phyloP scores from a whole-genome alignment of 2,329 filamentous ascomycete genomes.

The Hypoxylon sp. region DNA sequence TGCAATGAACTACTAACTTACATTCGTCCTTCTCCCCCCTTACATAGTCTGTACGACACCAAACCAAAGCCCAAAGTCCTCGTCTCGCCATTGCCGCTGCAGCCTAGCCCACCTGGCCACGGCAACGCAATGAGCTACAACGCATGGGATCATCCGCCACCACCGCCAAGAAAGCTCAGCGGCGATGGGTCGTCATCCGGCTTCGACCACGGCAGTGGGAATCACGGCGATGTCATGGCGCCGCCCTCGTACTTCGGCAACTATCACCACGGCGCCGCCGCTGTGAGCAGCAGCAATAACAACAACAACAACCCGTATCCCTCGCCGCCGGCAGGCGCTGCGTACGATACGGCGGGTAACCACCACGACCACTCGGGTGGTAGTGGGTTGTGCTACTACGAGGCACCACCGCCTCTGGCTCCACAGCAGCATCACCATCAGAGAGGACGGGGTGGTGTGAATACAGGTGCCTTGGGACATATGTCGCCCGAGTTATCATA shows the following conservation, averaged over 20 bases:
- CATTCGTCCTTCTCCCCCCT: background rate
- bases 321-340: background rate
- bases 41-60: slow-evolving; percentile 14
- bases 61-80: slow-evolving; percentile 14
- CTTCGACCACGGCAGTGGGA: background rate
- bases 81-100: slow-evolving; percentile 6
- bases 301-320: slow-evolving; percentile 1
- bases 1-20: background rate
- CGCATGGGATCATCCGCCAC: slow-evolving; percentile 6
- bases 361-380: background rate
- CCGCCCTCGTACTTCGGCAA: slow-evolving; percentile 15
- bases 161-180: background rate
- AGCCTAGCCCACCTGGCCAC: background rate
- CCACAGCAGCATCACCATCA: too few relatives aligned
- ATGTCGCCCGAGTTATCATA: slow-evolving; percentile 5
- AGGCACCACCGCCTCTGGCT: background rate
- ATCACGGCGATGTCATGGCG: slow-evolving; percentile 1
- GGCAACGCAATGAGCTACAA: slow-evolving; percentile 4
- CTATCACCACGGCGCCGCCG: slow-evolving; percentile 1
- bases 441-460: too few relatives aligned
- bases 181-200: background rate
- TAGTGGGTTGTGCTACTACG: slow-evolving; percentile 4
- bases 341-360: background rate
- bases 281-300: background rate
- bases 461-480: too few relatives aligned